Conservation (phyloP, 352 stramenopile genomes). For the Pythium dissotocum region DNA sequence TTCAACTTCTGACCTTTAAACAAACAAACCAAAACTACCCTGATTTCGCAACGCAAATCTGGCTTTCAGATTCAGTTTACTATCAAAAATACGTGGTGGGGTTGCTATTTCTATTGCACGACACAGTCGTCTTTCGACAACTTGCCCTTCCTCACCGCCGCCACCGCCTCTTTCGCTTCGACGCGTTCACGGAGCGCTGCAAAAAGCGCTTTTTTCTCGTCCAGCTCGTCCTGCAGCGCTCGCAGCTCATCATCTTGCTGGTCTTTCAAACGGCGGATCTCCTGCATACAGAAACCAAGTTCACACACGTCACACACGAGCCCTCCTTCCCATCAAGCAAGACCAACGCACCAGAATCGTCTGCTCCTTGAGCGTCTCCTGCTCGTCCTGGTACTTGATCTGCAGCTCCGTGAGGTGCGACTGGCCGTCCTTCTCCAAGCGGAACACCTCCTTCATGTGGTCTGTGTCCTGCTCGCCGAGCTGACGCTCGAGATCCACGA, state of each 20-base stretch:
- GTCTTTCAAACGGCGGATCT: constrained; percentile 58
- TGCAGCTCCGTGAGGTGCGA: constrained; percentile 42
- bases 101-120: constrained; percentile 38
- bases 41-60: constrained; percentile 8
- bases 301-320: constrained; percentile 8
- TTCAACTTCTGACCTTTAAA: constrained; percentile 26
- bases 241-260: constrained; percentile 59
- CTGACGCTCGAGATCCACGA: constrained; percentile 63
- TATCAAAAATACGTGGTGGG: constrained; percentile 2
- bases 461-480: constrained; percentile 64
- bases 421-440: constrained; percentile 57
- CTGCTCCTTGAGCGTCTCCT: constrained; percentile 61
- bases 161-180: constrained; percentile 47
- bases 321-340: not conserved
- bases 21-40: not conserved
- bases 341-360: constrained; percentile 45
- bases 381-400: constrained; percentile 51
- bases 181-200: constrained; percentile 54
- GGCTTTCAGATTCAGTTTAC: not conserved
- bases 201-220: constrained; percentile 50
- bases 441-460: constrained; percentile 67
- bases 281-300: constrained; percentile 31
- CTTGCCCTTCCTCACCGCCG: constrained; percentile 41
- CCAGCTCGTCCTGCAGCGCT: constrained; percentile 47
- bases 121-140: constrained; percentile 57